These are phyloP conservation scores for Morella rubra DNA, from an alignment of 306 rosid species.

Conservation along the genomic window DNA sequence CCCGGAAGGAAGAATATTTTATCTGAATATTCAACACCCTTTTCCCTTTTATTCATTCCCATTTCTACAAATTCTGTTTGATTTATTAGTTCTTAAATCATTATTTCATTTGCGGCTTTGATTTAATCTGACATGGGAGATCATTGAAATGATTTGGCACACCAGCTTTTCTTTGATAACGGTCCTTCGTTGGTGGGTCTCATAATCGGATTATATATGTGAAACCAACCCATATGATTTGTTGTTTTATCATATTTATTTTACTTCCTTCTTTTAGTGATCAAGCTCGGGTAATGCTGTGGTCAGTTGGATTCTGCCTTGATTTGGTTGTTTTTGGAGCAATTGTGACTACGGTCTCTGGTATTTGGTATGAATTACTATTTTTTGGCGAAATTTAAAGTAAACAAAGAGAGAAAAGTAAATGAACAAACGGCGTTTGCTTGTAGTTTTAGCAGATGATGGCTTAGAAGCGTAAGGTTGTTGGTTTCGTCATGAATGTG, in stretches of 20 bases:
- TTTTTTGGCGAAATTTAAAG: not conserved
- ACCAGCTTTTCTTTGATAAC: slow-evolving; percentile 35
- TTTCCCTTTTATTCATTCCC: slow-evolving; percentile 1
- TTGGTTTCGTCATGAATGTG: slow-evolving; percentile 33
- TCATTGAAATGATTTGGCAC: slow-evolving; percentile 47
- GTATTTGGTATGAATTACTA: slow-evolving; percentile 4
- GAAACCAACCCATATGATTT: slow-evolving; percentile 1
- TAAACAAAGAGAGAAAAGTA: slow-evolving; percentile 8
- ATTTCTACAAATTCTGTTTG: not conserved
- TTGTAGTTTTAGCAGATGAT: slow-evolving; percentile 44
- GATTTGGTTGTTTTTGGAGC: slow-evolving; percentile 36
- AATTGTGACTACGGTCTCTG: slow-evolving; percentile 3
- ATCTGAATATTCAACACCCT: slow-evolving; percentile 2
- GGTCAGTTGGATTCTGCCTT: slow-evolving; percentile 28
- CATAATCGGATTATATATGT: not conserved
- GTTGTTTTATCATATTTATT: not conserved
- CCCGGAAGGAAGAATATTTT: not conserved
- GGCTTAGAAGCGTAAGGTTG: slow-evolving; percentile 30
- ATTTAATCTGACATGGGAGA: slow-evolving; percentile 26
- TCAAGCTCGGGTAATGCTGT: slow-evolving; percentile 24
- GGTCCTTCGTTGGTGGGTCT: slow-evolving; percentile 63
- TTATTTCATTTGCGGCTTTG: slow-evolving; percentile 38
- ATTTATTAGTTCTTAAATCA: not conserved
- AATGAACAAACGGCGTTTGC: slow-evolving; percentile 21
- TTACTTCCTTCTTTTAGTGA: slow-evolving; percentile 12